These are phyloP conservation scores for Aphanocladium album DNA, from an alignment of 2,329 filamentous ascomycete genomes.

Conservation along the genomic window DNA sequence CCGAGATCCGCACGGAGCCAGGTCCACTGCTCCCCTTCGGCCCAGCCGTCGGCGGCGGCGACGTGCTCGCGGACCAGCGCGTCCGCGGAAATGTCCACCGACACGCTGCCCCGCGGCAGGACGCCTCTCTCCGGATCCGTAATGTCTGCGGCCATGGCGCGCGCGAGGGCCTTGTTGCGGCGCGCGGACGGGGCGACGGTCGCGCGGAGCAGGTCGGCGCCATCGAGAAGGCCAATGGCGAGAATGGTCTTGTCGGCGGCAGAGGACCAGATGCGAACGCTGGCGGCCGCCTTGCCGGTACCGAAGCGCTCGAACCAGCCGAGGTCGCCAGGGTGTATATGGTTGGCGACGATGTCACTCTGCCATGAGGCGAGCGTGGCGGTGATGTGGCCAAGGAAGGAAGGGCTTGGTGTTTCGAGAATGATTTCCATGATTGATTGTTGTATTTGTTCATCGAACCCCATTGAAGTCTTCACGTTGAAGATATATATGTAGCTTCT, in stretches of 20 bases:
- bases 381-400: not conserved
- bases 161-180: not conserved
- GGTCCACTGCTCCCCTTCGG: not conserved
- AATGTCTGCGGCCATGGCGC: not conserved
- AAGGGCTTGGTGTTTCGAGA: not conserved
- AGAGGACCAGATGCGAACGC: not conserved
- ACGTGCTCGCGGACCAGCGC: not conserved
- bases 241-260: not conserved
- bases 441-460: no score
- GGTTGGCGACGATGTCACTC: not conserved
- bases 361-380: not conserved
- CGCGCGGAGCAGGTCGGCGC: not conserved
- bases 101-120: not conserved
- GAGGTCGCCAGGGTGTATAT: not conserved
- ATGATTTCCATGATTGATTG: not conserved
- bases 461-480: no score
- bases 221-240: not conserved
- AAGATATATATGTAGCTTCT: no score
- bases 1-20: no score
- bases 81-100: not conserved
- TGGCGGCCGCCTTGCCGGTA: not conserved
- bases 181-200: not conserved
- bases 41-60: not conserved
- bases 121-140: not conserved
- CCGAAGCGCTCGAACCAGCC: not conserved